Conservation (phyloP, 1,139 yeast genomes). For the Geotrichum bryndzae region DNA sequence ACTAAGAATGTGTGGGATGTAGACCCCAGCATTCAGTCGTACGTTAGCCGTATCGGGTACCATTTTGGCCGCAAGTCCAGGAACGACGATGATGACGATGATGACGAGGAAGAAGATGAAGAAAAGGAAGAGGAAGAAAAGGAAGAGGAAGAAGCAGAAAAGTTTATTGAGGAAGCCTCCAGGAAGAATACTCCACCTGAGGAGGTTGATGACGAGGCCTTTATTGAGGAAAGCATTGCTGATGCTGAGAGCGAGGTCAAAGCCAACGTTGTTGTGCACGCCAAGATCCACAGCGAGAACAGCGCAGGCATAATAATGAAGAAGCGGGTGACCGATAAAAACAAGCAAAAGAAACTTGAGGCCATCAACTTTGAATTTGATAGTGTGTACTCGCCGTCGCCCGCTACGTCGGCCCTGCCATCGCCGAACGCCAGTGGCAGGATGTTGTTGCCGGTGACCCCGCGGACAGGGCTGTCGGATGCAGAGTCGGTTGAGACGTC, state of each 20-base stretch:
- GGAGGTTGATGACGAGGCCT: conserved; percentile 4
- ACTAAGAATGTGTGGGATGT: conserved; percentile 22
- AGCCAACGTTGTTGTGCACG: conserved; percentile 10
- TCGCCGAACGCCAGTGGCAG: neutral
- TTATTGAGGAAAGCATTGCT: conserved; percentile 16
- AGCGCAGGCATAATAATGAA: conserved; percentile 14
- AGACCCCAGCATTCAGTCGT: conserved; percentile 19
- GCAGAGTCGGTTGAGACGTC: neutral
- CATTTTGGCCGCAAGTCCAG: neutral
- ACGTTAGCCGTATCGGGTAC: conserved; percentile 6
- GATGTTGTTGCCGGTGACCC: neutral
- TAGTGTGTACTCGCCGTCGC: neutral
- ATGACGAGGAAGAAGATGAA: conserved; percentile 1
- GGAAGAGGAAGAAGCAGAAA: conserved; percentile 1
- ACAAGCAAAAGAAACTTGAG: neutral
- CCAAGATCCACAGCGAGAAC: conserved; percentile 10
- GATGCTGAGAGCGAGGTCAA: conserved; percentile 16
- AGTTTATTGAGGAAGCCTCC: neutral
- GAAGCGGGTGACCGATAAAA: neutral
- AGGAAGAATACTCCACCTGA: neutral
- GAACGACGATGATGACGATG: conserved; percentile 4
- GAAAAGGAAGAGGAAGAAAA: conserved; percentile 1
- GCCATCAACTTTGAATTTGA: neutral
- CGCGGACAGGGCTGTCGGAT: neutral
- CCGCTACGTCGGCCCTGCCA: neutral